Evolutionary conservation across 768 basidiomycete genomes (phyloP), one percentile per base, ranked within the genome.

Genomic region (Kwoniella dejecticola): DNA sequence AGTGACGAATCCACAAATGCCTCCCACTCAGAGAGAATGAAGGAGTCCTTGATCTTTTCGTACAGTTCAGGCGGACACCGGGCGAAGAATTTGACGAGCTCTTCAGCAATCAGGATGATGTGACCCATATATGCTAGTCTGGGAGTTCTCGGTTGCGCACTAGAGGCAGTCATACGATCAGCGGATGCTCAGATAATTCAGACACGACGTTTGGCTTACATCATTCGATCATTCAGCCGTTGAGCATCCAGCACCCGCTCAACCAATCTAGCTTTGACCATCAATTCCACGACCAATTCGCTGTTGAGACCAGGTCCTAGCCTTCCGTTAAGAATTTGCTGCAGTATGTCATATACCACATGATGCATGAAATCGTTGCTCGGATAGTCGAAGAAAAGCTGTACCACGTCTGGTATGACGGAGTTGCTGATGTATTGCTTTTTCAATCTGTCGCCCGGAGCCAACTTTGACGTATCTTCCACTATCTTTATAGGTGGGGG

Each of bases 351-450:
- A 75, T 98, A 98, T 17, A 96, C 91, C 29, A 93, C 88, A 71
- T 90, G 92, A 76, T 99, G 96, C 29, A 98, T 80, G 77, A 98
- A 98, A 76, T 98, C 97, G 80, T 99, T 97, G 88, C 90, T 91
- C 0, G 94, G 93, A 71, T 88, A 96, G 62, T 89, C 88, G 76
- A 97, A 97, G 82, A 97, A 97, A 36, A 97, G 83, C 69, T 94
- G 90, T 68, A 98, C 81, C 64, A 97, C 81, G 1, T 87, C 88
- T 0, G 85, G 82, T 41, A 93, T 78, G 1, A 97, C 84, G 53
- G 86, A 84, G 24, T 87, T 82, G 17, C 93, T 84, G 67, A 94
- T 76, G 74, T 92, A 90, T 48, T 84, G 81, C 59, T 83, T 82
- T 79, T 98, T 99, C 63, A 96, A 82, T 63, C 83, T 81, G 70